Base-by-base conservation (phyloP, 306 rosid genomes). In the Mimosa bimucronata region DNA sequence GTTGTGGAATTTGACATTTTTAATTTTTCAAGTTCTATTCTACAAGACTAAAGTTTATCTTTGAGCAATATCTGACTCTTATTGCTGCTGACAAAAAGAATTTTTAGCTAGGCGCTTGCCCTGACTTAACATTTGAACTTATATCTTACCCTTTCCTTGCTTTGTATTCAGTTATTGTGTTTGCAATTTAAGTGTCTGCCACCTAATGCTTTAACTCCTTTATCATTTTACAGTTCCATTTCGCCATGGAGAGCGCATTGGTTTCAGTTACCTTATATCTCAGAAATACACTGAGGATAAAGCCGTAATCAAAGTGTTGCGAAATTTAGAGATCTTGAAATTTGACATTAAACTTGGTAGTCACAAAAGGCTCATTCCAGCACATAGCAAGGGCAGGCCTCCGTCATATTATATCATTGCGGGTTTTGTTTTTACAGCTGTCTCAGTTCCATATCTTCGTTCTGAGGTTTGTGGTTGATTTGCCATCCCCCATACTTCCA, bases 381-480 rank as follows among this genome's bases (percentile, higher is more conserved):
- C 98, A 66, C 97, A 93, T 84, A 93, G 83, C 88, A 92, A 85
- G 89, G 97, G 98, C 87, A 89, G 61, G 71, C 97, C 98, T 83
- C 99, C 98, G 45, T 96, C 99, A 18, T 96, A 93, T 77, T 96
- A 91, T 85, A 96, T 96, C 13, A 83, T 96, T 81, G 99, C 94
- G 34, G 99, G 98, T 84, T 90, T 96, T 85, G 98, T 96, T 38
- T 96, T 96, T 71, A 70, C 93, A 42, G 71, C 91, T 40, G 94
- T 96, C 19, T 96, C 98, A 8, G 97, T 96, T 85, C 98, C 99
- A 19, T 96, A 96, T 88, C 98, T 96, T 71, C 97, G 98, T 7
- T 96, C 99, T 11, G 97, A 96, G 99, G 99, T 96, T 80, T 16
- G 93, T 86, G 70, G 78, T 77, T 75, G 66, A 71, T 79, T 81